phyloP scores from a whole-genome alignment of 2,329 filamentous ascomycete species.

The Tricladium varicosporioides region DNA sequence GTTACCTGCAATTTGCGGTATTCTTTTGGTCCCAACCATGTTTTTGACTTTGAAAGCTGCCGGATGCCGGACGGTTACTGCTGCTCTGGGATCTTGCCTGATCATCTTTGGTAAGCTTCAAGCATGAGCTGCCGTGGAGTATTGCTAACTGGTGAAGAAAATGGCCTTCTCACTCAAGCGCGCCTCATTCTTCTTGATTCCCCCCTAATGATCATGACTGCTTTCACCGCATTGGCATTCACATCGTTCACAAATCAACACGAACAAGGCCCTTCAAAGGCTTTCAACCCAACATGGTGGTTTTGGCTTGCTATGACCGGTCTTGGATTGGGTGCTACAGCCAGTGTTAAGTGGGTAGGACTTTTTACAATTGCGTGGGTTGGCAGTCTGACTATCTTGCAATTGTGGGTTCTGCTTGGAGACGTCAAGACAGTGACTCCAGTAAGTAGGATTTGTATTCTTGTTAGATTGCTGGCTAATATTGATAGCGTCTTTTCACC shows the following conservation, averaged over 20 bases:
- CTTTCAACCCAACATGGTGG: conserved; percentile 92
- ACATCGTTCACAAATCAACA: conserved; percentile 95
- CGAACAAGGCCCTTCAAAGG: conserved; percentile 83
- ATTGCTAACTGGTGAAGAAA: conserved; percentile 60
- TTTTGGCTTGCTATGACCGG: conserved; percentile 92
- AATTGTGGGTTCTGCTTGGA: conserved; percentile 93
- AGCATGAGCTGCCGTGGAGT: not conserved
- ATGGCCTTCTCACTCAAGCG: conserved; percentile 91
- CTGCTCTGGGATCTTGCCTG: conserved; percentile 77
- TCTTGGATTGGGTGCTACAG: conserved; percentile 81
- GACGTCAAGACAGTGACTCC: conserved; percentile 83
- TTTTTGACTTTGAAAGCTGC: conserved; percentile 91
- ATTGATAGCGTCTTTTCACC: conserved; percentile 69
- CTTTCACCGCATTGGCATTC: conserved; percentile 86
- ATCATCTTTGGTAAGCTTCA: conserved; percentile 77
- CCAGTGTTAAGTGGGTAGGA: conserved; percentile 98
- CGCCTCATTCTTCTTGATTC: conserved; percentile 95
- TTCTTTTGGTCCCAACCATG: conserved; percentile 85
- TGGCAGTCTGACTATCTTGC: conserved; percentile 81
- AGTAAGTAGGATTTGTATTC: conserved; percentile 42
- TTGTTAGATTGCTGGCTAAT: conserved; percentile 24
- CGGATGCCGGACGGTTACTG: conserved; percentile 84
- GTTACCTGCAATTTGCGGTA: conserved; percentile 84
- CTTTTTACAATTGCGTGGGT: conserved; percentile 99
- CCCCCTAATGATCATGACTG: conserved; percentile 88